Conservation (phyloP, 768 basidiomycete genomes). For the Cystofilobasidium ferigula region DNA sequence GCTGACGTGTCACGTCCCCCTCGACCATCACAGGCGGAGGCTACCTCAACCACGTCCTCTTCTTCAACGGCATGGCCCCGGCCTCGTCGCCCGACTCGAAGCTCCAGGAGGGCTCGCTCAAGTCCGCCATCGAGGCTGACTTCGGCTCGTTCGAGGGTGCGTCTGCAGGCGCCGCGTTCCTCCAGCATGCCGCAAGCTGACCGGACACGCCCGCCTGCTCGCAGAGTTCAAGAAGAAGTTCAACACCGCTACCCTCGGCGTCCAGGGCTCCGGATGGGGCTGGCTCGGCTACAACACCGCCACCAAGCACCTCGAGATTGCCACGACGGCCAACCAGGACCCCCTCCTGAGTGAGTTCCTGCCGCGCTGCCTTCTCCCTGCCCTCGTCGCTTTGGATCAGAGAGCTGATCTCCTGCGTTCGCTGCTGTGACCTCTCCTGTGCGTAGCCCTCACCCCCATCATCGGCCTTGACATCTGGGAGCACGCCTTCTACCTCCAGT, state of each 20-base stretch:
- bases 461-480: slow-evolving; percentile 89
- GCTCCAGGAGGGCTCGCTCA: slow-evolving; percentile 45
- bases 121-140: slow-evolving; percentile 50
- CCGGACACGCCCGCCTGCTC: not conserved
- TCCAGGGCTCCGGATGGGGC: slow-evolving; percentile 93
- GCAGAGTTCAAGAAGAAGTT: slow-evolving; percentile 58
- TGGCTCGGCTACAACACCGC: slow-evolving; percentile 72
- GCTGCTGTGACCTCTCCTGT: not conserved
- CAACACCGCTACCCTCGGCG: slow-evolving; percentile 69
- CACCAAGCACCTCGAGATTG: slow-evolving; percentile 69
- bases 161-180: not conserved
- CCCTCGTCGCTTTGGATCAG: too few relatives aligned
- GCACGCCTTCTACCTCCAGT: slow-evolving; percentile 70
- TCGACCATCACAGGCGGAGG: slow-evolving; percentile 3
- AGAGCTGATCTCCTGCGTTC: too few relatives aligned
- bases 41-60: slow-evolving; percentile 53
- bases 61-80: slow-evolving; percentile 89
- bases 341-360: slow-evolving; percentile 51
- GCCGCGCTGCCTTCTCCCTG: not conserved
- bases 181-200: not conserved
- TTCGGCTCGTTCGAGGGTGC: slow-evolving; percentile 59
- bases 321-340: slow-evolving; percentile 93
- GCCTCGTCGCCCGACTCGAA: slow-evolving; percentile 48
- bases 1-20: too few relatives aligned
- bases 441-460: slow-evolving; percentile 62